Evolutionary conservation across 768 basidiomycete genomes (phyloP).

Genomic region (Hygrophorus pudorinus): DNA sequence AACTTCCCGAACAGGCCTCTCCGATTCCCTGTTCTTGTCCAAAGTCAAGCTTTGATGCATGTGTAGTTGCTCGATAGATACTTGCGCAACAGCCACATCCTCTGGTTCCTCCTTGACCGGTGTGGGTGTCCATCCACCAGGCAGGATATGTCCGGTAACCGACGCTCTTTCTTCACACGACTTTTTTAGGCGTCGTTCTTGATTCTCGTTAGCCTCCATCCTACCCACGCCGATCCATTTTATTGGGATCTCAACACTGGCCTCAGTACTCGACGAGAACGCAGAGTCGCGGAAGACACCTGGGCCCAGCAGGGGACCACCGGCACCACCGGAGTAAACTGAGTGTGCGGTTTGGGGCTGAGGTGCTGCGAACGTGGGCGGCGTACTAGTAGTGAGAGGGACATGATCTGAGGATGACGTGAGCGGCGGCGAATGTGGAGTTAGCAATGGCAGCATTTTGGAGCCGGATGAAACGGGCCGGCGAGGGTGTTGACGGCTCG

Average conservation of each 20-base stretch:
- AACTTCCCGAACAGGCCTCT: slow-evolving; percentile 38
- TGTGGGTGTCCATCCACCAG: slow-evolving; percentile 46
- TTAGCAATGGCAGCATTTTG: slow-evolving; percentile 30
- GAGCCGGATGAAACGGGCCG: slow-evolving; percentile 26
- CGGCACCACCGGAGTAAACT: slow-evolving; percentile 4
- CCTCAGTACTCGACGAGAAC: slow-evolving; percentile 39
- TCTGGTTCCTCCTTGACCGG: slow-evolving; percentile 41
- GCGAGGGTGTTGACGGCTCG: slow-evolving; percentile 17
- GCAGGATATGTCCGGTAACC: slow-evolving; percentile 34
- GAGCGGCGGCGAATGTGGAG: slow-evolving; percentile 15
- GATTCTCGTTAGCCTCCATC: slow-evolving; percentile 8
- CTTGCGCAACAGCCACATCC: slow-evolving; percentile 9
- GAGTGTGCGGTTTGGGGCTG: slow-evolving; percentile 4
- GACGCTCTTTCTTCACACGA: slow-evolving; percentile 15
- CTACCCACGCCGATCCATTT: slow-evolving; percentile 45
- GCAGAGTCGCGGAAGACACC: slow-evolving; percentile 60
- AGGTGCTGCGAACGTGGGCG: neutral
- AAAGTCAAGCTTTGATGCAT: slow-evolving; percentile 10
- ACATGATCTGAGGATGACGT: slow-evolving; percentile 5
- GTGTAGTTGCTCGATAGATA: slow-evolving; percentile 16
- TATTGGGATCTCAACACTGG: slow-evolving; percentile 43
- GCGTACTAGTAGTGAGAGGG: too few species aligned
- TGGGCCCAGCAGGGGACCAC: slow-evolving; percentile 40
- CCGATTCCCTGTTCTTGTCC: neutral
- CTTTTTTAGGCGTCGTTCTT: neutral